Evolutionary conservation across 1,139 yeast species (phyloP).

Genomic region (Spencermartinsiella ligniputridi): DNA sequence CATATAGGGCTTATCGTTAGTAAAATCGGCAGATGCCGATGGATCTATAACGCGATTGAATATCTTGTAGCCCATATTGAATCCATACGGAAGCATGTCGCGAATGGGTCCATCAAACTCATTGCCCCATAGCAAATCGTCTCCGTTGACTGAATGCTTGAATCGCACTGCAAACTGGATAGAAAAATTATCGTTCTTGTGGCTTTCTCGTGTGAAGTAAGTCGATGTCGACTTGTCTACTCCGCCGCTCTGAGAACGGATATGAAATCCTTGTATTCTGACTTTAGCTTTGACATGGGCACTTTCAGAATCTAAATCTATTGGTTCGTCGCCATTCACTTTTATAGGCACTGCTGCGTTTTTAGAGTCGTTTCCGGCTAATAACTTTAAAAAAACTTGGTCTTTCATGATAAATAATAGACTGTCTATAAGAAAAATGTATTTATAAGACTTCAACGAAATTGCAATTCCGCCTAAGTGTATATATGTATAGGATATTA

Average conservation of each 20-base stretch:
- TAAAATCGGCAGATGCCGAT: slow-evolving; percentile 60
- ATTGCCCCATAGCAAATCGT: slow-evolving; percentile 56
- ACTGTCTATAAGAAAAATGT: too few relatives aligned
- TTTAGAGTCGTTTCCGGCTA: not conserved
- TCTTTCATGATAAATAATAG: too few relatives aligned
- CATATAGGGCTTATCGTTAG: slow-evolving; percentile 53
- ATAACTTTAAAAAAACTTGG: not conserved
- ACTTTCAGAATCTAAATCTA: slow-evolving; percentile 12
- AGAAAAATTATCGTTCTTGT: slow-evolving; percentile 27
- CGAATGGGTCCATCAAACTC: slow-evolving; percentile 60
- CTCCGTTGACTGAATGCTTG: slow-evolving; percentile 43
- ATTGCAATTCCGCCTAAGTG: too few relatives aligned
- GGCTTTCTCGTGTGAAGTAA: slow-evolving; percentile 25
- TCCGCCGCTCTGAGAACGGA: not conserved
- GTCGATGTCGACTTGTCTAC: not conserved
- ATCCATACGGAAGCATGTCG: slow-evolving; percentile 61
- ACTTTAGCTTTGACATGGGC: slow-evolving; percentile 20
- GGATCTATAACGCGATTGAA: slow-evolving; percentile 49
- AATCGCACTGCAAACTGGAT: slow-evolving; percentile 30
- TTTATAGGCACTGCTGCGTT: not conserved
- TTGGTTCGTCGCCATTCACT: slow-evolving; percentile 6
- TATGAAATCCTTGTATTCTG: slow-evolving; percentile 20
- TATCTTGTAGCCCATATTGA: slow-evolving; percentile 46
- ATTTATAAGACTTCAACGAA: too few relatives aligned
- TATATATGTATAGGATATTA: too few relatives aligned